Evolutionary conservation across 352 stramenopile genomes (phyloP).

Genomic region (Globisporangium parvum): DNA sequence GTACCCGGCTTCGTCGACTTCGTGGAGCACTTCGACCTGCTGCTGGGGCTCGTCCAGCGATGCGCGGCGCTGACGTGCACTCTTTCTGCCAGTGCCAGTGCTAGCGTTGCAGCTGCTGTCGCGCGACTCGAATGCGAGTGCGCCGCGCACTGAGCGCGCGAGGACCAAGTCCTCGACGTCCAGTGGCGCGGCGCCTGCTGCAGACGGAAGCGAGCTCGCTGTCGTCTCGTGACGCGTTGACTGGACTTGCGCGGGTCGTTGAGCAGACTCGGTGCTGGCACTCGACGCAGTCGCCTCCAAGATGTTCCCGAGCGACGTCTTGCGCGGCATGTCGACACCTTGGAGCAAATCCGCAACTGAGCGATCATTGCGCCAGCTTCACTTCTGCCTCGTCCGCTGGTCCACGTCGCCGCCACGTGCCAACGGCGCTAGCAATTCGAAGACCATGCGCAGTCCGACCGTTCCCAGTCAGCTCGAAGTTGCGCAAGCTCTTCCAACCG

Average conservation of each 20-base stretch:
- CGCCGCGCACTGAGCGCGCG: no score
- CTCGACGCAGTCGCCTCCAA: conserved; percentile 8
- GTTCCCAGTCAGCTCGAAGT: conserved; percentile 70
- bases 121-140: no score
- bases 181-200: no score
- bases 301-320: conserved; percentile 35
- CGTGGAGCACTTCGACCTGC: conserved; percentile 2
- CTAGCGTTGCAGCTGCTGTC: neutral
- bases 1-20: conserved; percentile 44
- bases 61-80: conserved; percentile 16
- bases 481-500: conserved; percentile 67
- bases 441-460: no score
- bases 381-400: no score
- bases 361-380: no score
- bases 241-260: no score
- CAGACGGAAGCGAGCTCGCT: no score
- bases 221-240: no score
- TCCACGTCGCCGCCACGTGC: no score
- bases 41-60: conserved; percentile 7
- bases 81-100: neutral
- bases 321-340: conserved; percentile 13
- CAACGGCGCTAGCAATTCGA: no score
- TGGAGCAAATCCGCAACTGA: conserved; percentile 7
- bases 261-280: neutral
- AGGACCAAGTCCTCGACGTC: no score